Base-by-base conservation (phyloP, 2,329 filamentous ascomycete species). In the Pyrenophora tritici-repentis region DNA sequence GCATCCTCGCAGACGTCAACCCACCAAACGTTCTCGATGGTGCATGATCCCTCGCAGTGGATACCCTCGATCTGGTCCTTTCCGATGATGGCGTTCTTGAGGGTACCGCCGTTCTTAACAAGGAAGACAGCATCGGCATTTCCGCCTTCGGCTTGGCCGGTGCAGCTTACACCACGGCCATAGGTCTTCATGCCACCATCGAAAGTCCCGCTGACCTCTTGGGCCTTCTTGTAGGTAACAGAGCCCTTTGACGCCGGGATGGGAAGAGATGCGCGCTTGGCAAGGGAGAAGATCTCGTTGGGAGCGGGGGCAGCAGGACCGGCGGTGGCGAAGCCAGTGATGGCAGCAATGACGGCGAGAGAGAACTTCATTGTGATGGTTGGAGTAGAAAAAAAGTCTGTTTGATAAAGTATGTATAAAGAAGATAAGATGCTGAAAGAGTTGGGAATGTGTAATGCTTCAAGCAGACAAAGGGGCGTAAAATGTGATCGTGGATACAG, bases 31-130 rank as follows among this genome's bases (percentile, higher is more conserved):
- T 74, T 72, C 62, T 73, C 72, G 29, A 80, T 68, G 22, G 76
- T 79, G 69, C 79, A 81, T 5, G 43, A 50, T 76, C 80, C 66
- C 81, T 54, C 40, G 45, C 59, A 62, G 55, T 62, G 59, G 17
- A 62, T 45, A 34, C 59, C 59, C 50, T 62, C 80, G 20, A 76
- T 74, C 62, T 81, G 76, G 55, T 77, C 75, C 42, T 74, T 73
- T 17, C 81, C 80, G 50, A 83, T 83, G 69, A 83, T 83, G 67
- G 77, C 80, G 64, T 83, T 83, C 63, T 76, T 77, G 35, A 83
- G 71, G 17, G 78, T 79, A 24, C 76, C 81, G 24, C 81, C 81
- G 42, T 76, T 71, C 64, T 78, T 73, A 44, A 83, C 71, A 54
- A 79, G 73, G 75, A 83, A 83, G 65, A 83, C 80, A 38, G 81